phyloP scores from a whole-genome alignment of 495 filamentous ascomycete species.

The Neohortaea acidophila region DNA sequence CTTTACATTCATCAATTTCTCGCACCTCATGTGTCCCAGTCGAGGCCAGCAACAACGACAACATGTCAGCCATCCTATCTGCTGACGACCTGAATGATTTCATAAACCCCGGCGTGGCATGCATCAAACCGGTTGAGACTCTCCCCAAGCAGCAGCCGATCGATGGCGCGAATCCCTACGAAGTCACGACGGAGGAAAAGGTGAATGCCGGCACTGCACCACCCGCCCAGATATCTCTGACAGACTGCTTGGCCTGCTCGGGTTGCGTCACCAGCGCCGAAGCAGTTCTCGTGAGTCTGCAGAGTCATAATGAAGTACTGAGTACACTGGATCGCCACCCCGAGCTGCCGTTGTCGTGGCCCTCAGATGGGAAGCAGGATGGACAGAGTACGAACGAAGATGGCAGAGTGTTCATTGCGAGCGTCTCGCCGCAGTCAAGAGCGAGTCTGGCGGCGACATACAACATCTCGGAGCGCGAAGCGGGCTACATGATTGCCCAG shows the following conservation, averaged over 20 bases:
- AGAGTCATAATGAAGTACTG: conserved; percentile 83
- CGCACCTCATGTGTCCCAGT: conserved; percentile 18
- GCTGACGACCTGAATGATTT: conserved; percentile 97
- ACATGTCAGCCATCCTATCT: conserved; percentile 90
- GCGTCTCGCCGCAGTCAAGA: conserved; percentile 76
- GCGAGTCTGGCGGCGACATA: conserved; percentile 76
- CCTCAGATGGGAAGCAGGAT: conserved; percentile 8
- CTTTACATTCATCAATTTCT: not conserved
- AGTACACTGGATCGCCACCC: conserved; percentile 57
- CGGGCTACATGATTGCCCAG: conserved; percentile 67
- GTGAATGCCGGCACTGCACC: conserved; percentile 36
- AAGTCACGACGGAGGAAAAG: conserved; percentile 86
- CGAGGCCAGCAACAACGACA: conserved; percentile 5
- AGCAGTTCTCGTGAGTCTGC: conserved; percentile 80
- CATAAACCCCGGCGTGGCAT: conserved; percentile 91
- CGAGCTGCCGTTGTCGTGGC: conserved; percentile 26
- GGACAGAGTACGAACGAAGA: not conserved
- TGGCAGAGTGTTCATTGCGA: conserved; percentile 68
- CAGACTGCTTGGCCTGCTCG: conserved; percentile 93
- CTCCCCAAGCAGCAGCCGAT: conserved; percentile 43
- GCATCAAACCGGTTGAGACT: conserved; percentile 93
- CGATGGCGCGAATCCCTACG: conserved; percentile 46
- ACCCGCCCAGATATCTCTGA: conserved; percentile 81
- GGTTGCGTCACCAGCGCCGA: conserved; percentile 96
- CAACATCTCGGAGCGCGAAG: conserved; percentile 54